Percentiles rank a stretch among this genome's conserved stretches.
Evolutionary conservation across 2,329 filamentous ascomycete genomes (phyloP).

Genomic region (Fusarium staphyleae): DNA sequence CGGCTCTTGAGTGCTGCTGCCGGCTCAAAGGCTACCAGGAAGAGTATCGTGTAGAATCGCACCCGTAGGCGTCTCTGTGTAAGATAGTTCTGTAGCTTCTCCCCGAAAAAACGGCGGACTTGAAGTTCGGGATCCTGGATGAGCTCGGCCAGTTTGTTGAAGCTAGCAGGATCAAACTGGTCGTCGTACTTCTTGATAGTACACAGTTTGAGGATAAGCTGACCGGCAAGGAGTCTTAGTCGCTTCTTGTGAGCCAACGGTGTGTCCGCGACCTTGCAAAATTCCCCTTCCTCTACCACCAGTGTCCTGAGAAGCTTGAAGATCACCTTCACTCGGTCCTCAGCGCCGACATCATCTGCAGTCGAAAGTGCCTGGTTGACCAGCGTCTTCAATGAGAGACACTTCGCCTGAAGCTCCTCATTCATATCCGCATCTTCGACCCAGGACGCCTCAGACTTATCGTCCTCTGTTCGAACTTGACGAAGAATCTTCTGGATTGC

Average conservation of each 20-base stretch:
- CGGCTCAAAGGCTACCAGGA: constrained; percentile 91
- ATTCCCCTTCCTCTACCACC: constrained; percentile 77
- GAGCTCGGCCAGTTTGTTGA: constrained; percentile 81
- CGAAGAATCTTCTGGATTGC: constrained; percentile 77
- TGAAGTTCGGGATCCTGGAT: constrained; percentile 78
- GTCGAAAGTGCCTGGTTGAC: constrained; percentile 80
- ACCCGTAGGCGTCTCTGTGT: constrained; percentile 72
- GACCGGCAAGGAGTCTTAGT: constrained; percentile 82
- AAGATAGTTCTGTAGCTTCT: constrained; percentile 90
- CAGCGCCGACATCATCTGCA: constrained; percentile 59
- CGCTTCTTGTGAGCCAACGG: constrained; percentile 79
- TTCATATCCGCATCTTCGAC: constrained; percentile 72
- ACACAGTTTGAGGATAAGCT: constrained; percentile 84
- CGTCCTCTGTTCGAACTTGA: constrained; percentile 69
- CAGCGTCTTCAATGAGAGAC: constrained; percentile 81
- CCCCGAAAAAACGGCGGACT: constrained; percentile 81
- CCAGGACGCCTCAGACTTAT: constrained; percentile 68
- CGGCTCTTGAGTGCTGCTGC: constrained; percentile 73
- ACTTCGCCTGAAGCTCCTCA: constrained; percentile 83
- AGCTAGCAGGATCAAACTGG: constrained; percentile 73
- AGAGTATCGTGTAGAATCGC: constrained; percentile 89
- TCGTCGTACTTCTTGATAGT: constrained; percentile 78
- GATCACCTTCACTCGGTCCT: constrained; percentile 70
- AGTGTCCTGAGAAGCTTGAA: constrained; percentile 82
- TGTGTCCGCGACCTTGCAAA: constrained; percentile 77